Evolutionary conservation across 768 basidiomycete genomes (phyloP), one percentile per base, ranked within the genome.

Genomic region (Leccinum uliginosum): DNA sequence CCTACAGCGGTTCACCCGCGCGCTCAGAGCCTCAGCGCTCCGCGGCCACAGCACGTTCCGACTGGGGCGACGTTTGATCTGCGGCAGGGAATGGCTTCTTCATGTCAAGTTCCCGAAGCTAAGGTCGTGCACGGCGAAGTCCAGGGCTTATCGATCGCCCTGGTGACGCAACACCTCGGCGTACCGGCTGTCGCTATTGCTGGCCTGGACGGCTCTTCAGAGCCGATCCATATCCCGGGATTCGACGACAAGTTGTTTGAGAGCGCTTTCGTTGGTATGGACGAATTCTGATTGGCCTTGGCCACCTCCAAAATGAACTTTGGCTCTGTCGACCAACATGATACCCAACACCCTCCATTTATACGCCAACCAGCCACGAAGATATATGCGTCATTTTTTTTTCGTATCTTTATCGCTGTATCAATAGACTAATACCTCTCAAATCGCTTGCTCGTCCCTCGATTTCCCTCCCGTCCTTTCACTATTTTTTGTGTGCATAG

Each of bases 1-100:
- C 71, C 6, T 80, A 79, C 62, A 74, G 76, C 0, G 75, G 76
- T 1, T 80, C 79, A 0, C 76, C 78, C 0, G 65, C 72, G 0
- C 71, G 59, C 0, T 67, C 72, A 3, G 71, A 74, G n/a, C 14
- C 62, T 61, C 48, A 51, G 61, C 17, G 72, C 72, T 17, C 73
- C 70, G 1, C 65, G 61, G 21, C 69, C 67, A 2, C 68, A 70
- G 34, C 62, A 62, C 12, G 54, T 43, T 2, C 35, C 56, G 6
- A 48, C 27, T 0, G 53, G 49, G 0, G 2, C 49, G 7, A 12
- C 50, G 3, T 69, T 64, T 19, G 63, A 71, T 5, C 34, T 60
- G 23, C 71, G 69, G 69, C 59, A 54, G 0, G 65, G 67, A 10
- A 40, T 40, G 1, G 3, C 52, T 3, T 9, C 50, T 9, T 17